Evolutionary conservation across 768 basidiomycete genomes (phyloP), one percentile per base, ranked within the genome.

Genomic region (Mycena filopes): DNA sequence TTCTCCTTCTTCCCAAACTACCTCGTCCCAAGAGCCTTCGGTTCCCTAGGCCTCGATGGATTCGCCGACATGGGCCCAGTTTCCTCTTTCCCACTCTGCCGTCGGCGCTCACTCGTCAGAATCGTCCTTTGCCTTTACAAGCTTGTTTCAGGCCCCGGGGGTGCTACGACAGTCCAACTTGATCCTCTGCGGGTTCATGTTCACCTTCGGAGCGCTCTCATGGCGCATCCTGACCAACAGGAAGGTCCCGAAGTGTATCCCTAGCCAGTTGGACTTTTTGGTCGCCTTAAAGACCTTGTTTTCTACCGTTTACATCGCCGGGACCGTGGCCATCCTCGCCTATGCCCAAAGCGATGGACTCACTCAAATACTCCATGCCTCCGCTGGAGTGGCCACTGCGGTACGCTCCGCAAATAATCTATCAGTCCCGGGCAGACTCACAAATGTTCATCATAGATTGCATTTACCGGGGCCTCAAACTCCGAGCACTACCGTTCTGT

Each of bases 401-500:
- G 59, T 60, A 9, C 10, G 36, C 36, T 10, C 2, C 15, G 36
- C 2, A 36, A 5, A 36, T 11, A 36, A 10, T 9, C 10, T 15
- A 10, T 36, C 36, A 15, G 15, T 41, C 11, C n/a, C 18, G 7
- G 23, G 6, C 11, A 8, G 20, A 26, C 28, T 41, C 36, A 15
- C 36, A 36, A 2, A 26, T 38, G 9, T 18, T 5, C 2, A 23
- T 25, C 4, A 11, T 55, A 64, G 63, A 53, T 65, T 18, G 12
- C 45, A 2, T 54, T 59, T 42, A 13, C n/a, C 36, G 16, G 33
- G 9, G 56, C 36, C 20, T 59, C 56, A 12, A 31, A 58, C 26
- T 65, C 56, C 20, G 50, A 59, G 36, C 56, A 59, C 41, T 65
- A 65, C 33, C 63, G 59, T 33, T 65, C 63, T 25, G 16, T 65